A percentile compares a stretch with the other conserved stretches of the same genome.
Evolutionary conservation across 2,329 filamentous ascomycete species (phyloP).

Genomic region (Sporothrix inflata): DNA sequence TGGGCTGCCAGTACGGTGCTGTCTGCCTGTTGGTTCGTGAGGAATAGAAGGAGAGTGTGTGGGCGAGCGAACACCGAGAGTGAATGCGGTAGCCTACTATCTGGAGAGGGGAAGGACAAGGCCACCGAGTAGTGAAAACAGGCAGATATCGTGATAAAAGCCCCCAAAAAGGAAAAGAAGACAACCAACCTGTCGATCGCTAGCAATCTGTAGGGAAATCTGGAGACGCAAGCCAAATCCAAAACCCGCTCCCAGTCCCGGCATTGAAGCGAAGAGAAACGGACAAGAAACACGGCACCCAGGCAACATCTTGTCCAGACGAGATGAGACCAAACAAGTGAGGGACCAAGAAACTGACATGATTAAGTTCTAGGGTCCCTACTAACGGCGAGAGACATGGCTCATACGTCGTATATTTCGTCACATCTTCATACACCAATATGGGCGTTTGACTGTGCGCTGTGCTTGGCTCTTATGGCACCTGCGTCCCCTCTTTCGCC

Average conservation of each 20-base stretch:
- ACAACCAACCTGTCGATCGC: neutral
- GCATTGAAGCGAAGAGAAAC: conserved; percentile 2
- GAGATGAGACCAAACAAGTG: conserved; percentile 14
- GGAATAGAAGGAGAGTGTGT: neutral
- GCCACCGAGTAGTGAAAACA: conserved; percentile 1
- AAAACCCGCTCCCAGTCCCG: neutral
- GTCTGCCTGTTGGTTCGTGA: neutral
- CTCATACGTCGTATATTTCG: neutral
- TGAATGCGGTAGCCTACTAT: conserved; percentile 11
- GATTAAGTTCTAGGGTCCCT: neutral
- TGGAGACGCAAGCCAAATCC: neutral
- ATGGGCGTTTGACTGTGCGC: neutral
- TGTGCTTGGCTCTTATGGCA: neutral
- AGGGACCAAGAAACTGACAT: neutral
- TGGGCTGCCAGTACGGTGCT: neutral
- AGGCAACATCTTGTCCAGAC: neutral
- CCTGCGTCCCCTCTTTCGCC: neutral
- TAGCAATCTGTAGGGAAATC: neutral
- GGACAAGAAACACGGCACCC: conserved; percentile 6
- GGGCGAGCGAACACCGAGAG: neutral
- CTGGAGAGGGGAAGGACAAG: neutral
- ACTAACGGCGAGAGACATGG: neutral
- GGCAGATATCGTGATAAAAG: neutral
- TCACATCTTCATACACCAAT: too few relatives aligned
- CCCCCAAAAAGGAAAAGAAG: neutral